These are phyloP conservation scores for Globomyces sp. DNA, from an alignment of 371 early-diverging fungal species.

Conservation along the genomic window DNA sequence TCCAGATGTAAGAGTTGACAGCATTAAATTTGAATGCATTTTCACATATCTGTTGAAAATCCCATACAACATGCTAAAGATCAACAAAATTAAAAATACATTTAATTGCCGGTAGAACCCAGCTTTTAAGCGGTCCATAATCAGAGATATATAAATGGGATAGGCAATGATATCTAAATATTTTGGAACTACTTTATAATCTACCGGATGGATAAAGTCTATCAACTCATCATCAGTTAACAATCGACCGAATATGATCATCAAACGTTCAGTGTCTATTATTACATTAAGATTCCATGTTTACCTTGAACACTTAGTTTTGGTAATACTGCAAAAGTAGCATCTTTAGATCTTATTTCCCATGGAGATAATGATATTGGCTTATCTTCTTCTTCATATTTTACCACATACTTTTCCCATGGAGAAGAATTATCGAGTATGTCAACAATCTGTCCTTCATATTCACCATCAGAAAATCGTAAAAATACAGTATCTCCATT, in stretches of 20 bases:
- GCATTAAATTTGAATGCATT: conserved; percentile 11
- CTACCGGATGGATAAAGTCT: conserved; percentile 19
- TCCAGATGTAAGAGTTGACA: neutral
- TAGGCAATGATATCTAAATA: conserved; percentile 28
- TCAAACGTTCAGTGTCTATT: no score
- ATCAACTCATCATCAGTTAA: conserved; percentile 6
- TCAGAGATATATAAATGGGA: conserved; percentile 25
- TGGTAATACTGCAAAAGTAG: neutral
- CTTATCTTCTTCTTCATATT: conserved; percentile 1
- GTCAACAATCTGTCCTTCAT: conserved; percentile 12
- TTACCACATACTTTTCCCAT: conserved; percentile 19
- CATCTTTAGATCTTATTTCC: conserved; percentile 18
- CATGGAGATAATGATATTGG: conserved; percentile 20
- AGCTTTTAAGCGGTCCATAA: conserved; percentile 18
- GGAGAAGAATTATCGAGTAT: neutral
- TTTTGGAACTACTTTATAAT: conserved; percentile 24
- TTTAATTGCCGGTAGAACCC: conserved; percentile 28
- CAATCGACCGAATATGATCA: no score
- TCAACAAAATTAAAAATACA: conserved; percentile 15
- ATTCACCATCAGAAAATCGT: conserved; percentile 19
- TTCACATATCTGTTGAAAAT: conserved; percentile 15
- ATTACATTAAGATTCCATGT: no score
- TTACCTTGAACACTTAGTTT: no score
- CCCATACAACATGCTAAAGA: conserved; percentile 15
- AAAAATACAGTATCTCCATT: conserved; percentile 21